These are phyloP conservation scores for Pichia thaimueangensis DNA, from an alignment of 805 yeast genomes.

Conservation along the genomic window DNA sequence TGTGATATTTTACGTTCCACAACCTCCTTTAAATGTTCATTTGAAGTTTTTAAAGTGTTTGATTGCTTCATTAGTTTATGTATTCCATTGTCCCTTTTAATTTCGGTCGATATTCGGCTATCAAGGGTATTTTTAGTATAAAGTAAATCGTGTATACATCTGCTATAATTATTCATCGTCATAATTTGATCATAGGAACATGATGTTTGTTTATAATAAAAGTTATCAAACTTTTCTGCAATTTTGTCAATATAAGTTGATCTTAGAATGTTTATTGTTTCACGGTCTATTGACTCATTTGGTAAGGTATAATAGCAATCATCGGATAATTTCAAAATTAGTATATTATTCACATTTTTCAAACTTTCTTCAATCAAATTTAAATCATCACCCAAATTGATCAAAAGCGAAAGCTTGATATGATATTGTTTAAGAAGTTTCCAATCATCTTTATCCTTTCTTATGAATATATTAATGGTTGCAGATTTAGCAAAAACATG, in stretches of 20 bases:
- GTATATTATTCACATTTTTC: slow-evolving; percentile 19
- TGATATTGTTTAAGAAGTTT: slow-evolving; percentile 20
- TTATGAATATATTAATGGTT: slow-evolving; percentile 22
- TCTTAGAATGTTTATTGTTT: slow-evolving; percentile 12
- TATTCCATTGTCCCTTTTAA: neutral
- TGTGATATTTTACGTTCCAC: neutral
- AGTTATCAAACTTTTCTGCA: neutral
- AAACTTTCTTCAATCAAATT: slow-evolving; percentile 17
- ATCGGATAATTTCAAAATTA: slow-evolving; percentile 25
- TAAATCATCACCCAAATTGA: slow-evolving; percentile 28
- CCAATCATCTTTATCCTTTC: slow-evolving; percentile 18
- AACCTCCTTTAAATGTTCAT: neutral
- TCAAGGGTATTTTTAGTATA: slow-evolving; percentile 16
- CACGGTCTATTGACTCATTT: slow-evolving; percentile 11
- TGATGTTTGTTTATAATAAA: slow-evolving; percentile 18
- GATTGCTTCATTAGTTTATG: neutral
- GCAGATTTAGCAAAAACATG: slow-evolving; percentile 18
- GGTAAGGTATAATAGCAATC: slow-evolving; percentile 29
- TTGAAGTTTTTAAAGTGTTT: neutral
- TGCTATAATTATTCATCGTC: slow-evolving; percentile 35
- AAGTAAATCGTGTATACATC: slow-evolving; percentile 31
- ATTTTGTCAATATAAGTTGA: slow-evolving; percentile 5
- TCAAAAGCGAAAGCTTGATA: slow-evolving; percentile 26
- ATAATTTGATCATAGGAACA: slow-evolving; percentile 36
- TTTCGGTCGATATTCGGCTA: neutral